phyloP scores from a whole-genome alignment of 2,329 filamentous ascomycete species.

The Colletotrichum orchidophilum region DNA sequence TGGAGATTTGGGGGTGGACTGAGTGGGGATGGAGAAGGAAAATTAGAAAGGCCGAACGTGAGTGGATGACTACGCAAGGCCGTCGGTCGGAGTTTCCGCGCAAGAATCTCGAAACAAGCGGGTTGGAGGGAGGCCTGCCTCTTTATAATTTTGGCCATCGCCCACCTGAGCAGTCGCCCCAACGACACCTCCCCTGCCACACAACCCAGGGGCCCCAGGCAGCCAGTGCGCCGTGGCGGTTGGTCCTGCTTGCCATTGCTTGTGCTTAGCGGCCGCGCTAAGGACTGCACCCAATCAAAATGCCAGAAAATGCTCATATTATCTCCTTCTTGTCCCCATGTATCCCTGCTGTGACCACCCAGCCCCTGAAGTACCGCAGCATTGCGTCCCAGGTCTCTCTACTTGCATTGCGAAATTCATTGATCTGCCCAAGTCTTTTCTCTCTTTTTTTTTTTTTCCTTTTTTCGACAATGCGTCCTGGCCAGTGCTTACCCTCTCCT shows the following conservation, averaged over 20 bases:
- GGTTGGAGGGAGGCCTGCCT: constrained; percentile 62
- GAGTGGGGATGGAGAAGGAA: constrained; percentile 43
- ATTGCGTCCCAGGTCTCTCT: constrained; percentile 24
- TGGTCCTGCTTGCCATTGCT: constrained; percentile 49
- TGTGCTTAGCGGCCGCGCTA: constrained; percentile 49
- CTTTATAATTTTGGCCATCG: constrained; percentile 64
- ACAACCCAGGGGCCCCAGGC: constrained; percentile 29
- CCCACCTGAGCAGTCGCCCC: constrained; percentile 50
- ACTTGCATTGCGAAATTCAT: not conserved
- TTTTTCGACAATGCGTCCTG: constrained; percentile 29
- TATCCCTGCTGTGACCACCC: constrained; percentile 44
- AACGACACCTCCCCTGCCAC: constrained; percentile 48
- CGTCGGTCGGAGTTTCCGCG: constrained; percentile 66
- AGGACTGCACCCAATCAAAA: constrained; percentile 50
- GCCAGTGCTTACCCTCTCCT: constrained; percentile 9
- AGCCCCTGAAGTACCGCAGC: constrained; percentile 49
- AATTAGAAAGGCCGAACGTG: constrained; percentile 56
- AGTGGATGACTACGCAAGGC: constrained; percentile 58
- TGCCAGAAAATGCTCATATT: constrained; percentile 43
- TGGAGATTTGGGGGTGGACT: constrained; percentile 35
- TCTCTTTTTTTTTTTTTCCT: not conserved
- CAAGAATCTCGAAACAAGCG: constrained; percentile 58
- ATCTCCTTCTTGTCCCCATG: constrained; percentile 49
- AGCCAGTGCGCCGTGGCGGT: constrained; percentile 52
- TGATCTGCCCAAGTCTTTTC: not conserved